Conservation (phyloP, 257 asterid species). For the Paraleonurus japonicus region DNA sequence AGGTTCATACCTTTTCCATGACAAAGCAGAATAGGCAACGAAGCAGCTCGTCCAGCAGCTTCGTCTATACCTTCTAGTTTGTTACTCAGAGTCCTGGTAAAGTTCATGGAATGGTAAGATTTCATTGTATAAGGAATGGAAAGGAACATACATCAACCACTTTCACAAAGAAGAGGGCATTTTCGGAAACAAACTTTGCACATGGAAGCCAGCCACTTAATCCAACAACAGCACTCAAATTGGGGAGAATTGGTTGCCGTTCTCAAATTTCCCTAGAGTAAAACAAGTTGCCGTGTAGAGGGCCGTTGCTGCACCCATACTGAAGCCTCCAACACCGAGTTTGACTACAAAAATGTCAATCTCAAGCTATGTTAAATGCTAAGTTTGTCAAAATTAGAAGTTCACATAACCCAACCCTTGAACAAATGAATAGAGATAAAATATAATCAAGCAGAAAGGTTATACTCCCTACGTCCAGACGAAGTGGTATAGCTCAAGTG, state of each 20-base stretch:
- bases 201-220: conserved; percentile 97
- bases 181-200: conserved; percentile 54
- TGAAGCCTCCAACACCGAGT: conserved; percentile 90
- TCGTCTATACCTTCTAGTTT: conserved; percentile 53
- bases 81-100: conserved; percentile 50
- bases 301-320: conserved; percentile 91
- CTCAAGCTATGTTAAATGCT: not conserved
- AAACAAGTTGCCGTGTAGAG: conserved; percentile 80
- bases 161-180: conserved; percentile 4
- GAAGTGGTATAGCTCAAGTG: no score
- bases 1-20: conserved; percentile 69
- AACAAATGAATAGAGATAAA: conserved; percentile 4
- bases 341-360: conserved; percentile 51
- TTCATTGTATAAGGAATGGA: not conserved
- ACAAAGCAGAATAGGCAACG: conserved; percentile 79
- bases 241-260: conserved; percentile 60
- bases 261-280: conserved; percentile 59
- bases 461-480: no score
- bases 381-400: conserved; percentile 8
- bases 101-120: not conserved
- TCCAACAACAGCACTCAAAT: conserved; percentile 74
- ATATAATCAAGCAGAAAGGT: not conserved
- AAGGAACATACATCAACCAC: not conserved
- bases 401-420: not conserved
- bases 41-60: conserved; percentile 69